These are phyloP conservation scores for Moringa oleifera DNA, from an alignment of 345 rosid species.

Conservation along the genomic window DNA sequence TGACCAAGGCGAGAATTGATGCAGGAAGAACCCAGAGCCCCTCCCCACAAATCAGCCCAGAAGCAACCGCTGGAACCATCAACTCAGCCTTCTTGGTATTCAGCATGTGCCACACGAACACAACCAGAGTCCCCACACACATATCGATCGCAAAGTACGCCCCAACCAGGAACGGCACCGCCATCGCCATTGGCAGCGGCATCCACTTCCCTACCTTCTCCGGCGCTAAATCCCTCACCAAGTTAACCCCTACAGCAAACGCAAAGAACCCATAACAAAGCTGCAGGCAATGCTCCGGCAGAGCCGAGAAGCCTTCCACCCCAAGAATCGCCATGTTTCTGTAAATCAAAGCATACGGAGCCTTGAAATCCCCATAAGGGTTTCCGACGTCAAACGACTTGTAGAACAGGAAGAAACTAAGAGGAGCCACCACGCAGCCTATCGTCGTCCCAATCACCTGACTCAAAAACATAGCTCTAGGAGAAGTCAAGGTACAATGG, in stretches of 20 bases:
- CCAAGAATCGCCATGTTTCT: conserved; percentile 35
- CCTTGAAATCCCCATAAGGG: not conserved
- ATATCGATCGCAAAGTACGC: conserved; percentile 42
- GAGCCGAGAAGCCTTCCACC: conserved; percentile 36
- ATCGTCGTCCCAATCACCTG: conserved; percentile 26
- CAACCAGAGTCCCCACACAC: conserved; percentile 32
- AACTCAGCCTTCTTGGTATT: conserved; percentile 24
- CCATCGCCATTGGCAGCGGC: conserved; percentile 46
- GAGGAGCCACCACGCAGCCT: conserved; percentile 24
- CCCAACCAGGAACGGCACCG: conserved; percentile 35
- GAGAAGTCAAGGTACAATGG: conserved; percentile 26
- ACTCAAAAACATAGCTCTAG: conserved; percentile 28
- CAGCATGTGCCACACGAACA: conserved; percentile 27
- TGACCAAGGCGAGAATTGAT: conserved; percentile 27
- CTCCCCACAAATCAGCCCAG: conserved; percentile 41
- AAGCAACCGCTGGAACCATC: conserved; percentile 30
- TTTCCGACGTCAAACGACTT: conserved; percentile 17
- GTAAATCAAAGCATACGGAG: not conserved
- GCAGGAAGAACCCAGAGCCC: conserved; percentile 31
- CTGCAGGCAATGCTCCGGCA: conserved; percentile 30
- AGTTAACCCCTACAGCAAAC: conserved; percentile 25
- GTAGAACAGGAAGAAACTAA: conserved; percentile 27
- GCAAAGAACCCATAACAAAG: conserved; percentile 39
- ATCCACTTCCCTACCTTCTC: conserved; percentile 15
- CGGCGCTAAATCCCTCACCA: conserved; percentile 15